Evolutionary conservation across 2,329 filamentous ascomycete species (phyloP), one percentile per base, ranked within the genome.

Genomic region (Sporothrix brunneoviolacea): DNA sequence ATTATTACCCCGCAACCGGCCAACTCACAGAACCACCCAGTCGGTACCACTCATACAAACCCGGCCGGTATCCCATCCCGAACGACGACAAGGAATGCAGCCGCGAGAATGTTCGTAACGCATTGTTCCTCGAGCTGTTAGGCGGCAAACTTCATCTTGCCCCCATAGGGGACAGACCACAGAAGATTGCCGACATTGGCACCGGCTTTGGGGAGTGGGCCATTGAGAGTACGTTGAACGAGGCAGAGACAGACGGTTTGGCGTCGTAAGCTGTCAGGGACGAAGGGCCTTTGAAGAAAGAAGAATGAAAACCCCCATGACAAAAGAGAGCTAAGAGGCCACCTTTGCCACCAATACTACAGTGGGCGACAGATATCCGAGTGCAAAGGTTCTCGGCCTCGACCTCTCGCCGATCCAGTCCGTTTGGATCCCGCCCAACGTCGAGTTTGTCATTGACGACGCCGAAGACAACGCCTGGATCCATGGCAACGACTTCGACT

Each of bases 161-260:
- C 2, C 74, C 74, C 6, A 67, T 77, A 16, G 68, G 67, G 18
- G 59, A 66, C 21, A 60, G 64, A 19, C 71, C 71, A 3, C 73
- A 76, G 42, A 75, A 71, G 55, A 74, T 77, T 51, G 62, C 76
- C 32, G 73, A 77, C 52, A 58, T 76, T 15, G 74, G 74, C 22
- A 76, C 73, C 4, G 74, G 74, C 6, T 72, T 70, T 28, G 72
- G 72, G 24, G 68, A 79, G 37, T 83, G 79, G 79, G 77, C 78
- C 3, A 72, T 79, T 48, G 72, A 75, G 57, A 64, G 72, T 75
- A 58, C 33, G 66, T 63, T 28, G 24, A 28, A 10, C 24, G 10
- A 28, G 16, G 16, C 36, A 19, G 38, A 36, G 28, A 33, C 4
- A 43, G 24, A 19, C n/a, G n/a, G n/a, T n/a, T n/a, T n/a, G n/a